These are phyloP conservation scores for Calonectria pseudoturangicola DNA, from an alignment of 2,329 filamentous ascomycete species.

Conservation along the genomic window DNA sequence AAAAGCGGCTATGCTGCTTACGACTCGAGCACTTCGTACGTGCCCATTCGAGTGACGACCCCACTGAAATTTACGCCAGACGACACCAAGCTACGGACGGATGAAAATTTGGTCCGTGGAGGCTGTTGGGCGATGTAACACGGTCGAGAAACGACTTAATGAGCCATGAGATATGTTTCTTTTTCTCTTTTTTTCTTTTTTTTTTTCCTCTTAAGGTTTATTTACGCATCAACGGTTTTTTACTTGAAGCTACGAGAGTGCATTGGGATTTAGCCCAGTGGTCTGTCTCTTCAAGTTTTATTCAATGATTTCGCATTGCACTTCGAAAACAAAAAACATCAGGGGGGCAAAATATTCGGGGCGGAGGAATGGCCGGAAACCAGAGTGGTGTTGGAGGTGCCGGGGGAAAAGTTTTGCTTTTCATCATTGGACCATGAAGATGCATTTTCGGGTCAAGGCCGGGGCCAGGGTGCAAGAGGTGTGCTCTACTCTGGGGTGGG, in stretches of 20 bases:
- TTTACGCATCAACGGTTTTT: conserved; percentile 13
- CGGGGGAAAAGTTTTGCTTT: conserved; percentile 53
- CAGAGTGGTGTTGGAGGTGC: conserved; percentile 38
- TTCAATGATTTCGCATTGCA: conserved; percentile 27
- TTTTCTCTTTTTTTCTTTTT: conserved; percentile 40
- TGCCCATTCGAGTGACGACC: conserved; percentile 55
- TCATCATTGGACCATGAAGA: conserved; percentile 43
- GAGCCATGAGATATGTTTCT: conserved; percentile 54
- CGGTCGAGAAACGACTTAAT: conserved; percentile 53
- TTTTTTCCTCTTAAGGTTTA: background rate
- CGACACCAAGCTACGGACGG: conserved; percentile 48
- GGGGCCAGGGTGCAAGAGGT: conserved; percentile 42
- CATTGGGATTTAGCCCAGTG: conserved; percentile 1
- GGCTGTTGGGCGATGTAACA: conserved; percentile 51
- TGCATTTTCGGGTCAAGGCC: conserved; percentile 48
- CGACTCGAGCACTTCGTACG: conserved; percentile 61
- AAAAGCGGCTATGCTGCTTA: conserved; percentile 59
- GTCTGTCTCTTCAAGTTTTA: conserved; percentile 6
- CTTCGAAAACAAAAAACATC: conserved; percentile 25
- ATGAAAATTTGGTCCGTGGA: conserved; percentile 48
- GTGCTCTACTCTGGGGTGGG: conserved; percentile 50
- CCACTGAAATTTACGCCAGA: conserved; percentile 49
- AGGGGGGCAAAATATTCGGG: conserved; percentile 38
- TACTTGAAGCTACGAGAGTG: conserved; percentile 1
- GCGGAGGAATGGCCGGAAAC: conserved; percentile 35